A percentile compares a stretch with the other conserved stretches of the same genome.
Evolutionary conservation across 2,329 filamentous ascomycete species (phyloP).

Genomic region (Camptophora hylomeconis): DNA sequence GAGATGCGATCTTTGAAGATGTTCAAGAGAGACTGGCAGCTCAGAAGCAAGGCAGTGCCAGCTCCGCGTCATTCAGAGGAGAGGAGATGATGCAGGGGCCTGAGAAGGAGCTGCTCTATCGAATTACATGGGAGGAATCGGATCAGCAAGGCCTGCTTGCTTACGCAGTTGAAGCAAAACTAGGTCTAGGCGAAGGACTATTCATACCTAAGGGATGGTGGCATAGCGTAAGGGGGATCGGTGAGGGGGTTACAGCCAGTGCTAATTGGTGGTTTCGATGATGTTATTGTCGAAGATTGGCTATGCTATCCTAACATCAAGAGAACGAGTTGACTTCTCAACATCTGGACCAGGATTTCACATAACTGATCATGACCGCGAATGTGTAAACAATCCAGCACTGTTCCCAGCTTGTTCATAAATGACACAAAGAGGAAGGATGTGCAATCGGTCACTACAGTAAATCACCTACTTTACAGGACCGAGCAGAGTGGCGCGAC

Average conservation of each 20-base stretch:
- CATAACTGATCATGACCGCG: too few species aligned
- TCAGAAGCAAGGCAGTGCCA: neutral
- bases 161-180: conserved; percentile 35
- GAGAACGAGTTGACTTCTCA: too few species aligned
- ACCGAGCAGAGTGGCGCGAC: too few species aligned
- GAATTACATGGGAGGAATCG: conserved; percentile 51
- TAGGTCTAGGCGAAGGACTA: conserved; percentile 56
- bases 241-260: conserved; percentile 44
- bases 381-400: too few species aligned
- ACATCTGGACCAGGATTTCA: too few species aligned
- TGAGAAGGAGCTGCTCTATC: conserved; percentile 54
- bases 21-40: conserved; percentile 25
- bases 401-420: too few species aligned
- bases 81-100: conserved; percentile 83
- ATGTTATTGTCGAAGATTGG: too few species aligned
- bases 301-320: too few species aligned
- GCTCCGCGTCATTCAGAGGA: conserved; percentile 48
- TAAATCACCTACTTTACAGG: too few species aligned
- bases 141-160: conserved; percentile 15
- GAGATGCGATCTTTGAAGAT: conserved; percentile 49
- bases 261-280: conserved; percentile 74
- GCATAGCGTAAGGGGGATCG: conserved; percentile 64
- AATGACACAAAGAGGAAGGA: too few species aligned
- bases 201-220: conserved; percentile 79
- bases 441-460: too few species aligned